Evolutionary conservation across 495 filamentous ascomycete genomes (phyloP).

Genomic region (Penicillium cataractarum): DNA sequence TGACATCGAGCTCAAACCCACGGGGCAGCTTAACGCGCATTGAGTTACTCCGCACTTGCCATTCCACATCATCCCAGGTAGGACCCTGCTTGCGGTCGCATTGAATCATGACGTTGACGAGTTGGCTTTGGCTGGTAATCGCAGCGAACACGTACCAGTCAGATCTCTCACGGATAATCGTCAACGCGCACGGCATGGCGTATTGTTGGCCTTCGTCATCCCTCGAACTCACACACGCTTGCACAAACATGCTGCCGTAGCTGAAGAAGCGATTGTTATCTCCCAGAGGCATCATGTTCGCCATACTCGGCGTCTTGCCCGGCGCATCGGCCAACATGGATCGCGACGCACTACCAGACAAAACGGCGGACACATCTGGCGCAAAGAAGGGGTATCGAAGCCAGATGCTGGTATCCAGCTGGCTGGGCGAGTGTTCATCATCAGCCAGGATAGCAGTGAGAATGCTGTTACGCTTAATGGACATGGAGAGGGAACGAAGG

Average conservation of each 20-base stretch:
- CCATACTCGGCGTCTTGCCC: constrained; percentile 47
- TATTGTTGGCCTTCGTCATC: constrained; percentile 67
- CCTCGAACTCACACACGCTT: constrained; percentile 65
- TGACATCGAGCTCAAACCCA: constrained; percentile 67
- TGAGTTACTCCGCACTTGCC: constrained; percentile 64
- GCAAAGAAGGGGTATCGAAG: constrained; percentile 70
- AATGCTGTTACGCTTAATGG: constrained; percentile 80
- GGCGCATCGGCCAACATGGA: constrained; percentile 47
- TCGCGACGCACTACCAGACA: constrained; percentile 62
- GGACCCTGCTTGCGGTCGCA: constrained; percentile 66
- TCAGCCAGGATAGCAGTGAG: constrained; percentile 55
- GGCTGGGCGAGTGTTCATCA: constrained; percentile 59
- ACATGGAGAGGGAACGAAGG: constrained; percentile 72
- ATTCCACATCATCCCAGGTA: constrained; percentile 78
- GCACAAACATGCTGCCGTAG: constrained; percentile 73
- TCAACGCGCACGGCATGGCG: constrained; percentile 70
- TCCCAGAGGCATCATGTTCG: constrained; percentile 71
- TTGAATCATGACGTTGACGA: constrained; percentile 75
- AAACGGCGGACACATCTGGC: constrained; percentile 64
- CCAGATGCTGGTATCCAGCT: constrained; percentile 75
- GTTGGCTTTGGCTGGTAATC: constrained; percentile 74
- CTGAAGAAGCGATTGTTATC: constrained; percentile 72
- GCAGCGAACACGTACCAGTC: constrained; percentile 68
- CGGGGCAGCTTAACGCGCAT: constrained; percentile 69
- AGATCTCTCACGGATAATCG: constrained; percentile 67